Percentiles rank a stretch among this genome's conserved stretches.
Evolutionary conservation across 352 stramenopile genomes (phyloP).

Genomic region (Pythium diclinum): DNA sequence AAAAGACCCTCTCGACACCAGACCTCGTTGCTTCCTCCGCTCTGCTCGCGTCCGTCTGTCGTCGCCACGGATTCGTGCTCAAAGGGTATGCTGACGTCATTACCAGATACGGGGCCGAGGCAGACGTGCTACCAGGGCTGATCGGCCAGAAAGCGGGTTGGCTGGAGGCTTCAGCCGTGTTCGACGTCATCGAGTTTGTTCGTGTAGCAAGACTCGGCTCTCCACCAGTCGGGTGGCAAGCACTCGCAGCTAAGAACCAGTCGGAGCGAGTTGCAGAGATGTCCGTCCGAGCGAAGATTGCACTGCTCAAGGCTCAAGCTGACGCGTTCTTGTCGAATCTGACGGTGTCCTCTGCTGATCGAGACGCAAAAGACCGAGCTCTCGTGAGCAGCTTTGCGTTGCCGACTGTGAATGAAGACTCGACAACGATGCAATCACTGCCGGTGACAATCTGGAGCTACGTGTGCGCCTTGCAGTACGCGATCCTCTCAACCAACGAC

Average conservation of each 20-base stretch:
- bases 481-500: slow-evolving; percentile 15
- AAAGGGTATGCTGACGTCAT: slow-evolving; percentile 5
- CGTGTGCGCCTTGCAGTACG: slow-evolving; percentile 18
- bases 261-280: not conserved
- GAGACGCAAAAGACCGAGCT: slow-evolving; percentile 31
- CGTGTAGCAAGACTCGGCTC: slow-evolving; percentile 11
- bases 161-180: slow-evolving; percentile 14
- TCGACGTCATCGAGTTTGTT: slow-evolving; percentile 20
- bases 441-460: slow-evolving; percentile 23
- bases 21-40: slow-evolving; percentile 12
- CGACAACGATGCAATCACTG: slow-evolving; percentile 3
- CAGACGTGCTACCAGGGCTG: slow-evolving; percentile 23
- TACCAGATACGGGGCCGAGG: not conserved
- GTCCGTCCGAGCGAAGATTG: slow-evolving; percentile 12
- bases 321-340: slow-evolving; percentile 2
- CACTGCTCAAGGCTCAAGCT: slow-evolving; percentile 3
- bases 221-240: slow-evolving; percentile 19
- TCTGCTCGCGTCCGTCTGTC: slow-evolving; percentile 9
- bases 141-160: slow-evolving; percentile 18
- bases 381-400: slow-evolving; percentile 53
- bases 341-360: not conserved
- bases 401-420: slow-evolving; percentile 20
- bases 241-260: not conserved
- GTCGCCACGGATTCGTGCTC: slow-evolving; percentile 14
- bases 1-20: not conserved